Evolutionary conservation across 148 eudicot species (phyloP).

Genomic region (Selenicereus undatus): DNA sequence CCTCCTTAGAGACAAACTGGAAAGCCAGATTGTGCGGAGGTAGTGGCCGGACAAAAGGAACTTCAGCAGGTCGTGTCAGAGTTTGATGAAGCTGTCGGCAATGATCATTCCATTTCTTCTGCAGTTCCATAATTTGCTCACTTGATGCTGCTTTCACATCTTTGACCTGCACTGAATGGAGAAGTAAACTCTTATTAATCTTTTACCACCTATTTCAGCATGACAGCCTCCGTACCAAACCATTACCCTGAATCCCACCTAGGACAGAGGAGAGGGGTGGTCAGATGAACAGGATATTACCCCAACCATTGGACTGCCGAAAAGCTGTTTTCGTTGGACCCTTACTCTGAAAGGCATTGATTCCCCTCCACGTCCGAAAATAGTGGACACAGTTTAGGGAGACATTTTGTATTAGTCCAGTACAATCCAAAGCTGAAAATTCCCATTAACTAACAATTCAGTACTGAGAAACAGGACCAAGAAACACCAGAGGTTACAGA

Average conservation of each 20-base stretch:
- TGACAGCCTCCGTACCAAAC: background rate
- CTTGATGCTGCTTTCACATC: conserved; percentile 38
- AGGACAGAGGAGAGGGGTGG: background rate
- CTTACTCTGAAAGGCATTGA: background rate
- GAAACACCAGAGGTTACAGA: background rate
- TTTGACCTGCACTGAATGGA: conserved; percentile 74
- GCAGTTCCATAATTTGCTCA: conserved; percentile 41
- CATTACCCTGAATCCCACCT: background rate
- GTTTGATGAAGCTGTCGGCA: conserved; percentile 54
- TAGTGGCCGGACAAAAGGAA: conserved; percentile 28
- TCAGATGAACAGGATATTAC: background rate
- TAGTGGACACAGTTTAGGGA: background rate
- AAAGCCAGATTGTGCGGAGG: conserved; percentile 25
- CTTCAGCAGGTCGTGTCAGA: conserved; percentile 27
- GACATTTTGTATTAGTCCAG: background rate
- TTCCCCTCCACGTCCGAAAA: background rate
- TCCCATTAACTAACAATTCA: too few relatives aligned
- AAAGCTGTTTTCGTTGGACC: background rate
- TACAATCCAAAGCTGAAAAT: too few relatives aligned
- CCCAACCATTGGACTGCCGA: background rate
- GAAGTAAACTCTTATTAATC: conserved; percentile 33
- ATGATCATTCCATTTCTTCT: conserved; percentile 78
- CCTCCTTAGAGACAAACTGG: conserved; percentile 29
- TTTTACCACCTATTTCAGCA: background rate
- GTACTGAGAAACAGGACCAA: too few relatives aligned